Evolutionary conservation across 2,329 filamentous ascomycete genomes (phyloP).

Genomic region (Sporothrix inflata): DNA sequence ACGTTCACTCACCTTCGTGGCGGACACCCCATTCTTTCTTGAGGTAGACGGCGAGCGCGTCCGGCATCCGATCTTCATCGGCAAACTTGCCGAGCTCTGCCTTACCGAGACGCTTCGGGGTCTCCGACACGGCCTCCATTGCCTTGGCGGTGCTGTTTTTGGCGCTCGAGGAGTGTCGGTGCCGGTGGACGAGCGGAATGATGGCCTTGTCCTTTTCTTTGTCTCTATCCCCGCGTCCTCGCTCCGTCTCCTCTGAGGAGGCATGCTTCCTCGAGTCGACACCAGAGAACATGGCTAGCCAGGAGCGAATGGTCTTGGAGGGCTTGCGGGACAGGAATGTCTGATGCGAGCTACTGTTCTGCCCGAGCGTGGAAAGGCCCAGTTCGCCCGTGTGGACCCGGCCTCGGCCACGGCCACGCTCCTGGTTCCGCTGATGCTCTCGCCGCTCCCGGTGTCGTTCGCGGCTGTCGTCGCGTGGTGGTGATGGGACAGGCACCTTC

Average conservation of each 20-base stretch:
- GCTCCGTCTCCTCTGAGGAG: background rate
- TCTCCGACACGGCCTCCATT: background rate
- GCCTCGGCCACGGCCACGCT: background rate
- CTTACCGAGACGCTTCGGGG: slow-evolving; percentile 46
- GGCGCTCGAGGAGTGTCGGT: background rate
- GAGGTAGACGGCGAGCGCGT: slow-evolving; percentile 66
- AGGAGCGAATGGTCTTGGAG: slow-evolving; percentile 7
- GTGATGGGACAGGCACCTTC: background rate
- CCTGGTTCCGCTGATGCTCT: slow-evolving; percentile 13
- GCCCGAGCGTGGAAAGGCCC: background rate
- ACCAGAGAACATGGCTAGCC: background rate
- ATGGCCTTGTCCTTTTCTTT: slow-evolving; percentile 8
- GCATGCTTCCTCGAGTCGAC: background rate
- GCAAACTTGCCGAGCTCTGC: slow-evolving; percentile 72
- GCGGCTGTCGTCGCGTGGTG: background rate
- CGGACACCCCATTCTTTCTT: slow-evolving; percentile 60
- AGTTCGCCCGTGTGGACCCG: slow-evolving; percentile 1
- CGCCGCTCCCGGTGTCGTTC: slow-evolving; percentile 26
- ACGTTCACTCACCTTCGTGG: slow-evolving; percentile 50
- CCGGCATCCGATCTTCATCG: slow-evolving; percentile 74
- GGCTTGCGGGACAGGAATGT: slow-evolving; percentile 19
- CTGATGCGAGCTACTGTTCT: background rate
- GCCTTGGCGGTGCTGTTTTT: slow-evolving; percentile 5
- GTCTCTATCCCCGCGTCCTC: background rate
- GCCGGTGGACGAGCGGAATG: background rate